Evolutionary conservation across 78 protist species (phyloP), one percentile per base, ranked within the genome.

Genomic region (Fonticula alba): DNA sequence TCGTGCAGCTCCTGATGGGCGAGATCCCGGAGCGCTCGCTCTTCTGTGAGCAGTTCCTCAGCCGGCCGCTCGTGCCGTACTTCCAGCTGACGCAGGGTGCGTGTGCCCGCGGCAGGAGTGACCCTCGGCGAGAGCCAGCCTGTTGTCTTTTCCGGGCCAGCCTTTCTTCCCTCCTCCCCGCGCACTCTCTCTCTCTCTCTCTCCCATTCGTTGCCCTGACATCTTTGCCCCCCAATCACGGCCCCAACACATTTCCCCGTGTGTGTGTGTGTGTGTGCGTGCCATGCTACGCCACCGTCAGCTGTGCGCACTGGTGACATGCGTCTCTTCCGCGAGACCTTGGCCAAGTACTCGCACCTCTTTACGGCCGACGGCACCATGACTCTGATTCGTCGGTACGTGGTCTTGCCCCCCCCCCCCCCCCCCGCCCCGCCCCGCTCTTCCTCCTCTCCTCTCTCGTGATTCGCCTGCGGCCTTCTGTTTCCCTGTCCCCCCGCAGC

Each of bases 1-100:
- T 92, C 61, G 94, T 89, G 62, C 86, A 86, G 70, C 66, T 89
- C 49, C 73, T 92, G 46, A 58, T 87, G 35, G 95, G 98, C 31
- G 93, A 87, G 66, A 81, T 89, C 43, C 98, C 98, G n/a, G 90
- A 80, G 33, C 64, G 89, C 43, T 36, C 69, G 15, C 47, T 74
- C 26, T 87, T 92, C 62, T 63, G 76, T 19, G 78, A 71, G 61
- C 66, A 68, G n/a, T 62, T 33, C 22, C n/a, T 87, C 54, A 20
- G 58, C 19, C 20, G 13, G n/a, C 66, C 88, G 27, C 66, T 93
- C 33, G 51, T 24, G 41, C 93, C 98, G 14, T 93, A 93, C 79
- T 59, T 76, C 11, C 51, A 74, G 31, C 51, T 92, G 15, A 73
- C 87, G n/a, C 73, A 78, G 41, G 71, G 38, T 57, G 20, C 38